These are phyloP conservation scores for Heritiera fomes DNA, from an alignment of 345 rosid genomes.

Conservation along the genomic window DNA sequence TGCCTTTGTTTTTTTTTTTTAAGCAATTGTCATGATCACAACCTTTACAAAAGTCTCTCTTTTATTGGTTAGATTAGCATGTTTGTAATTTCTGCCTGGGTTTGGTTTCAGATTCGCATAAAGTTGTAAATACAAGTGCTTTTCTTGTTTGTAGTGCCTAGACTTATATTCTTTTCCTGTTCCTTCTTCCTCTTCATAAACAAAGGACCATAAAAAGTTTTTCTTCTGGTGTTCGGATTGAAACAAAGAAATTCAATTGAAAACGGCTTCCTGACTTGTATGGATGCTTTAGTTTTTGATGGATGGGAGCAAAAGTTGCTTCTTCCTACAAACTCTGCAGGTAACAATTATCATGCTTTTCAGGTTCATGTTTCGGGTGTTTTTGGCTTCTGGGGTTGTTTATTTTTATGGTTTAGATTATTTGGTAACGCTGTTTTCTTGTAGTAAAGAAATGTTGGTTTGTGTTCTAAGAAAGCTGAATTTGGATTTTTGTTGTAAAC, in stretches of 20 bases:
- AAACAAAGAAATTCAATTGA: neutral
- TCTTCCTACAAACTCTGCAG: constrained; percentile 32
- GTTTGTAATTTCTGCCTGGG: neutral
- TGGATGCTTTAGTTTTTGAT: constrained; percentile 30
- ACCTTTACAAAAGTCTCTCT: constrained; percentile 32
- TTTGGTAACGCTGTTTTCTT: neutral
- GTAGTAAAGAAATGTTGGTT: neutral
- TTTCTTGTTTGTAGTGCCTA: constrained; percentile 14
- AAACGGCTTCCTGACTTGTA: neutral
- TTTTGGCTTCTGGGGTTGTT: constrained; percentile 11
- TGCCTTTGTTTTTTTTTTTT: neutral
- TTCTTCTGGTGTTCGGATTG: neutral
- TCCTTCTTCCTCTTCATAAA: neutral
- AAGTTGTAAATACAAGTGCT: constrained; percentile 28
- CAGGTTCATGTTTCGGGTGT: neutral
- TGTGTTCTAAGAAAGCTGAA: neutral
- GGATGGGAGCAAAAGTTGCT: constrained; percentile 31
- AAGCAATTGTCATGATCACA: constrained; percentile 13
- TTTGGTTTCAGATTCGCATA: constrained; percentile 22
- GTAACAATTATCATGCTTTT: constrained; percentile 24
- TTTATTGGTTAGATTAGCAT: constrained; percentile 22
- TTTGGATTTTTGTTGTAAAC: constrained; percentile 12
- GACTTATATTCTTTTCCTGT: neutral
- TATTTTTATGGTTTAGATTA: constrained; percentile 8
- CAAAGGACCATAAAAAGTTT: neutral